Evolutionary conservation across 163 green algal species (phyloP).

Genomic region (Chlamydomonas reinhardtii): DNA sequence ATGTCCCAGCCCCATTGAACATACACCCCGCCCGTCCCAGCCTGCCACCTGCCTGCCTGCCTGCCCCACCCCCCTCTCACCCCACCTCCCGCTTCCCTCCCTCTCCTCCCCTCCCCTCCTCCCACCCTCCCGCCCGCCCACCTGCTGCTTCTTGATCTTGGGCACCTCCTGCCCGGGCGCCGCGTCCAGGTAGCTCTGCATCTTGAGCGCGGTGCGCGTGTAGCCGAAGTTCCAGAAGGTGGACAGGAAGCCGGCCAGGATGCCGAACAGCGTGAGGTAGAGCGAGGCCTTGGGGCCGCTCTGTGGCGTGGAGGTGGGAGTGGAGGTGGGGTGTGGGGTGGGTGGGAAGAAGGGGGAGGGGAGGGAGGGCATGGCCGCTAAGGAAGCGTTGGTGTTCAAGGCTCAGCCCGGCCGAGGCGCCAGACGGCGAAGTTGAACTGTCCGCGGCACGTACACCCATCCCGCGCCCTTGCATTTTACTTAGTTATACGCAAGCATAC

Average conservation of each 20-base stretch:
- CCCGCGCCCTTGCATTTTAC: too few species aligned
- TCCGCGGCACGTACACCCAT: too few species aligned
- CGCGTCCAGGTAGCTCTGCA: conserved; percentile 82
- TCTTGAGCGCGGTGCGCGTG: conserved; percentile 78
- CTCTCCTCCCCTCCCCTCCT: too few species aligned
- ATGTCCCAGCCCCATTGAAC: too few species aligned
- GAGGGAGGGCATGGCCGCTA: neutral
- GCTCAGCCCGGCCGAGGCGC: too few species aligned
- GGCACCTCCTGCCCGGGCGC: conserved; percentile 56
- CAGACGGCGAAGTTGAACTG: too few species aligned
- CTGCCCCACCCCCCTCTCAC: too few species aligned
- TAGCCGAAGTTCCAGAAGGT: conserved; percentile 94
- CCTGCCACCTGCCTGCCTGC: too few species aligned
- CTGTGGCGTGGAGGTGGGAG: conserved; percentile 77
- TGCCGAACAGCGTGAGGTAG: conserved; percentile 92
- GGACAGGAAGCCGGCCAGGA: conserved; percentile 89
- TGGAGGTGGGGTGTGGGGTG: too few species aligned
- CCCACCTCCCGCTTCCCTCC: too few species aligned
- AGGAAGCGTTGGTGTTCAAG: neutral
- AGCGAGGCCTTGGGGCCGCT: conserved; percentile 85
- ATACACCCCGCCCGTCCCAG: too few species aligned
- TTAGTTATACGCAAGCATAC: too few species aligned
- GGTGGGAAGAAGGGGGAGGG: conserved; percentile 90
- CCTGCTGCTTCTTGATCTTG: conserved; percentile 74
- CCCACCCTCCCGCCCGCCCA: neutral